Conservation (phyloP, 768 basidiomycete species). For the Trametes coccinea region DNA sequence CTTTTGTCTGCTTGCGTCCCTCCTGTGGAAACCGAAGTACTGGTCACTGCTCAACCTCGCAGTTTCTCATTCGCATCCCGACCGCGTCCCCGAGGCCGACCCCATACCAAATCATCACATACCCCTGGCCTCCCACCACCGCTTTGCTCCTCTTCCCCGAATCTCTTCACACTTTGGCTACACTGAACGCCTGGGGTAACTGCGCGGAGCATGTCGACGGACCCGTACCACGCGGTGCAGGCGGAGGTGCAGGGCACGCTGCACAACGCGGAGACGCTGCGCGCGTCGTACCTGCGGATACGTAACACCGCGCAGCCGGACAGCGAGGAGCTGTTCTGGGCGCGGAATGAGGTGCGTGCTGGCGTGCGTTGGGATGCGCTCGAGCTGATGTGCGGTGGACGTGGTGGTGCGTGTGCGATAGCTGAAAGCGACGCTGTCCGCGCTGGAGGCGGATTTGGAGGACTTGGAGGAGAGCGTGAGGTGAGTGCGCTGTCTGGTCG, state of each 20-base stretch:
- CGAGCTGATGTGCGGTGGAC: too few species aligned
- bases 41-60: too few species aligned
- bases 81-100: too few species aligned
- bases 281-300: slow-evolving; percentile 77
- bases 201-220: slow-evolving; percentile 65
- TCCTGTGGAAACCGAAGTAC: too few species aligned
- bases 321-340: slow-evolving; percentile 81
- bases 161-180: too few species aligned
- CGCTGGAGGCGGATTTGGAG: slow-evolving; percentile 85
- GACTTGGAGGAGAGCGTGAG: slow-evolving; percentile 94
- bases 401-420: background rate
- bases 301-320: slow-evolving; percentile 69
- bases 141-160: too few species aligned
- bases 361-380: too few species aligned
- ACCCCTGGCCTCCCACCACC: too few species aligned
- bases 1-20: too few species aligned
- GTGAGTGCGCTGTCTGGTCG: slow-evolving; percentile 46
- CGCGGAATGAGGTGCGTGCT: slow-evolving; percentile 63
- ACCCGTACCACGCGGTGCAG: slow-evolving; percentile 88
- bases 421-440: slow-evolving; percentile 75
- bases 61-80: too few species aligned
- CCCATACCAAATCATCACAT: too few species aligned
- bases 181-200: too few species aligned
- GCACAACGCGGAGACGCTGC: slow-evolving; percentile 67
- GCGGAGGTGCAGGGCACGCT: slow-evolving; percentile 79